Base-by-base conservation (phyloP, 768 basidiomycete genomes). In the Harrya chromipes region DNA sequence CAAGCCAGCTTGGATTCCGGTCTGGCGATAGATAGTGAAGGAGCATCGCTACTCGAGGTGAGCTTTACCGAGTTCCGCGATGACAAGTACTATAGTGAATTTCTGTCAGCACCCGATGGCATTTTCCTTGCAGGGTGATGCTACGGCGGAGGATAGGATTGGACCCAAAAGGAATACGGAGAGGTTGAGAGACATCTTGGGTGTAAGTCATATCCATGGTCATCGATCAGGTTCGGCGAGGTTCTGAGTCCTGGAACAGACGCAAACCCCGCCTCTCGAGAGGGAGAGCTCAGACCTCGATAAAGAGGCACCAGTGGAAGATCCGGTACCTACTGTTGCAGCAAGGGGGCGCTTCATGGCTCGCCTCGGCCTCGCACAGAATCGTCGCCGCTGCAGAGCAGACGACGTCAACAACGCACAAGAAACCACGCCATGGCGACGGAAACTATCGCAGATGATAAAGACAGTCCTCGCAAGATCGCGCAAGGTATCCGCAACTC, bases 1-100 rank as follows among this genome's bases (percentile, higher is more conserved):
- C 61, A 63, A 42, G 48, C 63, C 17, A 63, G 61, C 50, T 38
- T 64, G 55, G 63, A 64, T 43, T 66, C 64, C 43, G 63, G 63
- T 40, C 53, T 66, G 9, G 63, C 38, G 49, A 65, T 64, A 26
- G 62, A 65, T 31, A 52, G 40, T 37, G 62, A 64, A 31, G 60
- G 57, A 27, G 48, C 40, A 46, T 63, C 61, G 29, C 39, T 64
- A 4, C 63, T 64, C 19, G 55, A 64, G 58, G 63, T 63, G 35
- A 49, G 64, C 26, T 50, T 49, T 43, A 36, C 50, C 46, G 4
- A 26, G 33, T 50, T 26, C 12, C 11, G 24, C n/a, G 21, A 41
- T 21, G 39, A 24, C 31, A 34, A 40, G 33, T 40, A 37, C 42
- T 40, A 39, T 39, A 55, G 11, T 49, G 31, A 43, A 40, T n/a